Evolutionary conservation across 2,329 filamentous ascomycete species (phyloP), one percentile per base, ranked within the genome.

Genomic region (Tolypocladium pustulatum): DNA sequence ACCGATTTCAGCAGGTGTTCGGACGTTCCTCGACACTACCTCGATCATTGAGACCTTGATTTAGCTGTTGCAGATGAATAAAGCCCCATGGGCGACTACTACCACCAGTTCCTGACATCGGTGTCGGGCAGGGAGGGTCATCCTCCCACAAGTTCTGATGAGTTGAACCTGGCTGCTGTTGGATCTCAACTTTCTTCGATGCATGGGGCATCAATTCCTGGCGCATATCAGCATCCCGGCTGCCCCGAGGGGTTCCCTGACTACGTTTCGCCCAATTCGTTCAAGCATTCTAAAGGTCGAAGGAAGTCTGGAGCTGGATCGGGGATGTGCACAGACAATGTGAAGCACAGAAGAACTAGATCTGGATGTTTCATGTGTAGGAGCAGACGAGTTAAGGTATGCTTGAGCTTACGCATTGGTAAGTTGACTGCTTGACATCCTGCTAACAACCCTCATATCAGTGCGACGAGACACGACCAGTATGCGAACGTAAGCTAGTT

Each of bases 331-430:
- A 51, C 64, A 41, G 72, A 95, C 61, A 87, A 89, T 68, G 88
- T 95, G 65, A 97, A 97, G 73, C 93, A 97, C 71, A 88, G 92
- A 61, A 85, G 94, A 65, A 97, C 94, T 51, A 83, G 94, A 66
- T 97, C 91, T 63, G 94, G 94, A 34, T 99, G 94, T 75, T 97
- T 80, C 64, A 97, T 92, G 54, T 99, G 94, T 73, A 84, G 94
- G 60, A 87, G 87, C 66, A 84, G 94, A 64, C 84, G 94, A 71
- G 92, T 97, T 56, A 97, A 88, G 80, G 85, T 86, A 76, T 63
- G 69, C 55, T 56, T 20, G n/a, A 43, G 46, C 57, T 20, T 46
- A 49, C 36, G 57, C 25, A 43, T 41, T 60, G n/a, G 59, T 60
- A 66, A 61, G 65, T 49, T 22, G 38, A 34, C n/a, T 32, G 61